phyloP scores from a whole-genome alignment of 768 basidiomycete species.

The Crucibulum laeve region DNA sequence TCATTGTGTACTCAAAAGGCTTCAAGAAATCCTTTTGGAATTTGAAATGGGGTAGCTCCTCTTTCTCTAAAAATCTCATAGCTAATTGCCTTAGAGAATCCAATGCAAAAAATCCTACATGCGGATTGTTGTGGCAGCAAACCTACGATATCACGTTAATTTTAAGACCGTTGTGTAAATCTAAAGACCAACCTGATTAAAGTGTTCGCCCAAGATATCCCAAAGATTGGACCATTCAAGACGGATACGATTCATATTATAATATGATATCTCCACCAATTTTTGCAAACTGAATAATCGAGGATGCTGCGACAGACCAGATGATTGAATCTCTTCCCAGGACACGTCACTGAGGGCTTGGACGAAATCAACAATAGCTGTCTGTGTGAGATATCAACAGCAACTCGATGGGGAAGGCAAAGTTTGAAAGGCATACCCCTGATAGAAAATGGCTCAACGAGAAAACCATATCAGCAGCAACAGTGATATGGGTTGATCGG shows the following conservation, averaged over 20 bases:
- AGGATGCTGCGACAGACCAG: slow-evolving; percentile 89
- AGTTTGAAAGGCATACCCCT: slow-evolving; percentile 59
- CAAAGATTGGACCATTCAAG: slow-evolving; percentile 98
- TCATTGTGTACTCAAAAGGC: slow-evolving; percentile 98
- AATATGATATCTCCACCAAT: slow-evolving; percentile 98
- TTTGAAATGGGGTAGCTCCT: slow-evolving; percentile 96
- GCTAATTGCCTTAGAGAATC: slow-evolving; percentile 95
- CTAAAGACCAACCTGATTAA: slow-evolving; percentile 73
- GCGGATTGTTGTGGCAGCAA: slow-evolving; percentile 96
- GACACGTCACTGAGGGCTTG: slow-evolving; percentile 94
- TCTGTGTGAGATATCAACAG: slow-evolving; percentile 37
- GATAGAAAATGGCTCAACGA: slow-evolving; percentile 92
- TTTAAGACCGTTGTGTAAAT: slow-evolving; percentile 1
- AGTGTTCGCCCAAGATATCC: slow-evolving; percentile 97
- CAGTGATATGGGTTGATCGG: slow-evolving; percentile 95
- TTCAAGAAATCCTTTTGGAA: slow-evolving; percentile 99
- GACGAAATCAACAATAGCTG: slow-evolving; percentile 96
- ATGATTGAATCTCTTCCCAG: slow-evolving; percentile 99
- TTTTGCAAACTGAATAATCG: slow-evolving; percentile 97
- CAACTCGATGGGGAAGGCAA: background rate
- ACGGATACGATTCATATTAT: slow-evolving; percentile 98
- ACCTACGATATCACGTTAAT: slow-evolving; percentile 49
- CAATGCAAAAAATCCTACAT: slow-evolving; percentile 94
- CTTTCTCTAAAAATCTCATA: slow-evolving; percentile 98
- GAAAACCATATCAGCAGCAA: slow-evolving; percentile 99